Conservation (phyloP, 2,329 filamentous ascomycete species). For the Fusarium marasasianum region DNA sequence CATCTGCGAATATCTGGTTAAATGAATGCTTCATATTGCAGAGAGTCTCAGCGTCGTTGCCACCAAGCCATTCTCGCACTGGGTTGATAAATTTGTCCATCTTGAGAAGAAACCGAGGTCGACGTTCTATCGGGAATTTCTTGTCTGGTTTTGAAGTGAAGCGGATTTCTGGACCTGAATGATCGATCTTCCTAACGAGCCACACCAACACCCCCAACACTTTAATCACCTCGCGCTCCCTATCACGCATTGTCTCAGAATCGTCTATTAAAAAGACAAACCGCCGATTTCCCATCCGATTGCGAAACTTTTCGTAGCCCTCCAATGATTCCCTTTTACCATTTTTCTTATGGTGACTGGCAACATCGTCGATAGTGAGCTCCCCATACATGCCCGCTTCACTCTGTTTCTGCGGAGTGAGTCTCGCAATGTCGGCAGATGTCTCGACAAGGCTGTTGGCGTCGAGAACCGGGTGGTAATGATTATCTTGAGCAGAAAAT, state of each 20-base stretch:
- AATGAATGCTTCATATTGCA: constrained; percentile 21
- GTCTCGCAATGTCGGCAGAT: not conserved
- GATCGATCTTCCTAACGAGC: constrained; percentile 9
- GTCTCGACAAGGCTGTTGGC: not conserved
- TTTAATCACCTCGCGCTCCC: not conserved
- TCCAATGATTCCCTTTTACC: not conserved
- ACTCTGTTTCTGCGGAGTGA: not conserved
- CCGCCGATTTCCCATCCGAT: not conserved
- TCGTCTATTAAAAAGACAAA: constrained; percentile 28
- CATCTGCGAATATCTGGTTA: not conserved
- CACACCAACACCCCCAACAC: not conserved
- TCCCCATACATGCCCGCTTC: not conserved
- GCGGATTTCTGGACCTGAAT: not conserved
- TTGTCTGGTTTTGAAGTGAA: constrained; percentile 6
- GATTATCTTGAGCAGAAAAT: not conserved
- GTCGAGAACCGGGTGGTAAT: not conserved
- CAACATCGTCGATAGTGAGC: not conserved
- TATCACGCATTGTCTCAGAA: constrained; percentile 4
- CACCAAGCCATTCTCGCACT: not conserved
- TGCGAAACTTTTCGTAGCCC: not conserved
- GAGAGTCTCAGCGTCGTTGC: not conserved
- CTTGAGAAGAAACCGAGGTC: not conserved
- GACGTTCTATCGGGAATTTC: not conserved
- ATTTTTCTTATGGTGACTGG: not conserved
- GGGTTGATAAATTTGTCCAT: not conserved